A percentile compares a stretch with the other conserved stretches of the same genome.
phyloP scores from a whole-genome alignment of 108 stramenopile genomes.

The Nitzschia putrida region DNA sequence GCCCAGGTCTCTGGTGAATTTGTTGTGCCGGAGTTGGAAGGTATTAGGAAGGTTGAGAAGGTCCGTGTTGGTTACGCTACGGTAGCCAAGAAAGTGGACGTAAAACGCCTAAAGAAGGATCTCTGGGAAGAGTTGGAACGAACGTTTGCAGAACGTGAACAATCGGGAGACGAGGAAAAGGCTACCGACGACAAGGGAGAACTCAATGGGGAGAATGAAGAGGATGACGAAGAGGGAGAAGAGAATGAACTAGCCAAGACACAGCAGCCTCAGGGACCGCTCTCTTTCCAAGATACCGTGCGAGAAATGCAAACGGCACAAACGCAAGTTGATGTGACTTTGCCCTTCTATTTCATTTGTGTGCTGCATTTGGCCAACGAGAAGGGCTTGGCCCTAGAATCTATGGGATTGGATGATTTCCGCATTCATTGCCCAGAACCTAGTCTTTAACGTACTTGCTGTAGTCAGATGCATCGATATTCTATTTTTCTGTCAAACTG shows the following conservation, averaged over 20 bases:
- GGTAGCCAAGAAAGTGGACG: slow-evolving; percentile 89
- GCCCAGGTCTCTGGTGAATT: slow-evolving; percentile 47
- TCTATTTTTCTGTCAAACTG: too few relatives aligned
- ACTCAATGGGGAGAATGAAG: slow-evolving; percentile 6
- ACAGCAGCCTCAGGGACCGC: neutral
- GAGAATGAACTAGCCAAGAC: neutral
- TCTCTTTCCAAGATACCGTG: slow-evolving; percentile 79
- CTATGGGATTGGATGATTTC: slow-evolving; percentile 75
- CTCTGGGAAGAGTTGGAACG: slow-evolving; percentile 83
- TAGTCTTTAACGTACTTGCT: too few relatives aligned
- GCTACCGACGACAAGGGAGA: neutral
- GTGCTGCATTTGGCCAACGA: slow-evolving; percentile 97
- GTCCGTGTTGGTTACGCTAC: slow-evolving; percentile 82
- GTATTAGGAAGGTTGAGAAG: slow-evolving; percentile 82
- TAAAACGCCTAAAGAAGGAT: slow-evolving; percentile 83
- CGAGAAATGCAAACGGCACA: slow-evolving; percentile 68
- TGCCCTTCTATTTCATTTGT: slow-evolving; percentile 98
- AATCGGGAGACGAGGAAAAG: neutral
- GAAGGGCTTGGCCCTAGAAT: slow-evolving; percentile 87
- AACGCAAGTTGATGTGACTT: slow-evolving; percentile 85
- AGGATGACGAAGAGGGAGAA: slow-evolving; percentile 18
- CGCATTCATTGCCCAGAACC: slow-evolving; percentile 45
- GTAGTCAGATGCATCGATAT: too few relatives aligned
- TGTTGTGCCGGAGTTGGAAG: slow-evolving; percentile 59
- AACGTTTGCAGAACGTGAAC: slow-evolving; percentile 9